Evolutionary conservation across 2,329 filamentous ascomycete species (phyloP).

Genomic region (Dactylellina parvicollis): DNA sequence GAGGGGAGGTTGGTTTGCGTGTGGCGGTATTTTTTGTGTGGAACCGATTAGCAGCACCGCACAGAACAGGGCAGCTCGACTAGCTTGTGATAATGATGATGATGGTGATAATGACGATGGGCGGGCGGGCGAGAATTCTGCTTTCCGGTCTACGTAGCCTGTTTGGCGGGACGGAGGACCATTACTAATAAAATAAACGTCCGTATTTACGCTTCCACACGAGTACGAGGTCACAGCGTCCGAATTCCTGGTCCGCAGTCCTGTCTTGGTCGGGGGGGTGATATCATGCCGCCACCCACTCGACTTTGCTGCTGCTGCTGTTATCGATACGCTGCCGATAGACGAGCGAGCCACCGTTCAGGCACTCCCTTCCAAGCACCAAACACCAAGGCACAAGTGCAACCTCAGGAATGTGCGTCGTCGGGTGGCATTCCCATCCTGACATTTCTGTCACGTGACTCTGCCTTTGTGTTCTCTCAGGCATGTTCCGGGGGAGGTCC

Average conservation of each 20-base stretch:
- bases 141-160: conserved; percentile 22
- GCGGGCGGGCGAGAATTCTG: no score
- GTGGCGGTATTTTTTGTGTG: conserved; percentile 20
- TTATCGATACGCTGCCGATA: background rate
- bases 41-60: conserved; percentile 2
- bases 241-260: no score
- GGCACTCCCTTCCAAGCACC: no score
- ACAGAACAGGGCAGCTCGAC: background rate
- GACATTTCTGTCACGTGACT: no score
- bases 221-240: background rate
- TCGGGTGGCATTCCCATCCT: no score
- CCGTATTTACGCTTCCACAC: background rate
- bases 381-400: no score
- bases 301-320: no score
- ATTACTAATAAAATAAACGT: background rate
- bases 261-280: background rate
- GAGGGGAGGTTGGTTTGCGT: conserved; percentile 7
- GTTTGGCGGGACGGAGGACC: background rate
- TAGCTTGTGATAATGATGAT: conserved; percentile 23
- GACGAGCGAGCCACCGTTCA: no score
- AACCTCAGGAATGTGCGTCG: no score
- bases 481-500: no score
- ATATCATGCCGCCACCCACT: background rate
- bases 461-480: no score
- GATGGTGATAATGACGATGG: background rate